Evolutionary conservation across 2,329 filamentous ascomycete genomes (phyloP).

Genomic region (Nothomitra cinnamomea): DNA sequence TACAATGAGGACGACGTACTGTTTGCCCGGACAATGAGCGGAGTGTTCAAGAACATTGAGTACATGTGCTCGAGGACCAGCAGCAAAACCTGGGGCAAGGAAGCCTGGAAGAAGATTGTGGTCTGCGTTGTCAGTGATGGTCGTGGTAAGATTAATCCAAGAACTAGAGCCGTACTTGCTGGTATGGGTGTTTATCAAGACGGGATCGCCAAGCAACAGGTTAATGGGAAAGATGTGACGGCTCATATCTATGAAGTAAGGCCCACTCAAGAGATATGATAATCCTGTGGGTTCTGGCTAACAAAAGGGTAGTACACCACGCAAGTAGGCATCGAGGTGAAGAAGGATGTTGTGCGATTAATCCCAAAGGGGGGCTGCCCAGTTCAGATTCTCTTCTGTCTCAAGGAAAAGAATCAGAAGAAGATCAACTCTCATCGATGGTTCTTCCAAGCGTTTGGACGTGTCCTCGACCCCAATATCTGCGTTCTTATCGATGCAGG

Average conservation of each 20-base stretch:
- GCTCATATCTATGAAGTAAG: slow-evolving; percentile 75
- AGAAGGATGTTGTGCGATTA: slow-evolving; percentile 73
- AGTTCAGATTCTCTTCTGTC: slow-evolving; percentile 90
- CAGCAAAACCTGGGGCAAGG: slow-evolving; percentile 96
- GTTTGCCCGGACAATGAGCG: slow-evolving; percentile 88
- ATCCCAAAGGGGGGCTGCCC: slow-evolving; percentile 56
- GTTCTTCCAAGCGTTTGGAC: slow-evolving; percentile 97
- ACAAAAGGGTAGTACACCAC: slow-evolving; percentile 45
- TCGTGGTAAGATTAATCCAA: slow-evolving; percentile 86
- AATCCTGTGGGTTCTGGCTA: neutral
- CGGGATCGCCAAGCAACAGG: slow-evolving; percentile 94
- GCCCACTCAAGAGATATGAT: neutral
- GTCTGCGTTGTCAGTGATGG: slow-evolving; percentile 96
- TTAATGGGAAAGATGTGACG: slow-evolving; percentile 90
- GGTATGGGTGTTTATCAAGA: slow-evolving; percentile 96
- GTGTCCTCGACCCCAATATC: slow-evolving; percentile 85
- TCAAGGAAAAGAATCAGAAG: slow-evolving; percentile 99
- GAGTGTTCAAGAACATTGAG: slow-evolving; percentile 97
- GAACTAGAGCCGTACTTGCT: slow-evolving; percentile 76
- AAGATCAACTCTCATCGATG: slow-evolving; percentile 99
- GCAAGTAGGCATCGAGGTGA: slow-evolving; percentile 72
- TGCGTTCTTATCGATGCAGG: slow-evolving; percentile 92
- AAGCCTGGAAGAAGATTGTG: slow-evolving; percentile 99
- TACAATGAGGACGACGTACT: slow-evolving; percentile 97
- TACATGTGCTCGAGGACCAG: slow-evolving; percentile 89